phyloP scores from a whole-genome alignment of 108 stramenopile genomes.

The Epipyxis sp. region DNA sequence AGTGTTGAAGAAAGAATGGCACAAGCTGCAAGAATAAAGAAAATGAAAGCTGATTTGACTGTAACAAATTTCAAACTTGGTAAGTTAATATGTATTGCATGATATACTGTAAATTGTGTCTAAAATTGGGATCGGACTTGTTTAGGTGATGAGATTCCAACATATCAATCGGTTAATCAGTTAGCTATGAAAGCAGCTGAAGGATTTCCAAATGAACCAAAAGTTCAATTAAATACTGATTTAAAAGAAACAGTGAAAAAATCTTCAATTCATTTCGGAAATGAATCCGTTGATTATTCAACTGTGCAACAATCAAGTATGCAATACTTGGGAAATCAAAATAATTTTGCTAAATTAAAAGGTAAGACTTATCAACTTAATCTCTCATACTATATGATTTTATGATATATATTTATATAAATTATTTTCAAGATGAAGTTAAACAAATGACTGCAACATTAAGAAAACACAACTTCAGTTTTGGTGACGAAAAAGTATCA shows the following conservation, averaged over 20 bases:
- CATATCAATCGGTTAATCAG: background rate
- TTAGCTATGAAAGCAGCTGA: background rate
- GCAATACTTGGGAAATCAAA: conserved; percentile 3
- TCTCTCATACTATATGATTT: no score
- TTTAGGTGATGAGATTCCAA: conserved; percentile 5
- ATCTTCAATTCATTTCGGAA: conserved; percentile 11
- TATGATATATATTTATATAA: no score
- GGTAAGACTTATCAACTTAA: no score
- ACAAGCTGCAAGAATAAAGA: background rate
- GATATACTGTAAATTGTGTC: no score
- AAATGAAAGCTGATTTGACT: conserved; percentile 8
- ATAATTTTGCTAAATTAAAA: conserved; percentile 4
- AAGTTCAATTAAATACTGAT: background rate
- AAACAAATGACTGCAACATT: background rate
- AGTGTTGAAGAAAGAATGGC: background rate
- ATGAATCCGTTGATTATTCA: conserved; percentile 3
- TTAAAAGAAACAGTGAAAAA: background rate
- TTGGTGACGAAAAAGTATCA: conserved; percentile 7
- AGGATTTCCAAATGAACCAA: background rate
- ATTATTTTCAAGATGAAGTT: no score
- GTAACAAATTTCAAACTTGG: conserved; percentile 2
- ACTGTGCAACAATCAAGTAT: conserved; percentile 8
- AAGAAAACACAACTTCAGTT: conserved; percentile 1
- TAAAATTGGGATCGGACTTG: no score
- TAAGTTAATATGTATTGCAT: no score